Evolutionary conservation across 2,329 filamentous ascomycete genomes (phyloP), one percentile per base, ranked within the genome.

Genomic region (Pseudogymnoascus sp.): DNA sequence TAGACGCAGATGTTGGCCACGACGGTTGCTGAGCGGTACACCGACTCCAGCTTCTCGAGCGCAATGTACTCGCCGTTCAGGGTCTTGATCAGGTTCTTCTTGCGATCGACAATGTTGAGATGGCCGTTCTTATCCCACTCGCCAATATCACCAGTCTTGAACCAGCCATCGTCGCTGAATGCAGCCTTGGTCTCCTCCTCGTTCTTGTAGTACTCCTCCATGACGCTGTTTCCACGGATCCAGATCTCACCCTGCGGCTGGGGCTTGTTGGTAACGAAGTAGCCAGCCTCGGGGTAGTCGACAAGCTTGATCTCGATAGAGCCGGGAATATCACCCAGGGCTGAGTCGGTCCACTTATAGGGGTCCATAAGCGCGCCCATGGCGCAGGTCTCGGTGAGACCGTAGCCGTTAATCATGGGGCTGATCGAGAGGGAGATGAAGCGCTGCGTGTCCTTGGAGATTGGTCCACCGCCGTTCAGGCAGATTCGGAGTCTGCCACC

Each of bases 51-150:
- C 81, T 92, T 97, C 79, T 97, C 93, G 5, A 97, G 83, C 21
- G 93, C 93, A 74, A 97, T 95, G 77, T 97, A 97, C 80, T 97
- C 93, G 68, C 93, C 93, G 65, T 92, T 91, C 66, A 91, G 84
- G 65, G 94, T 92, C 85, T 97, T 97, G 75, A 97, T 90, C 67
- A 94, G 76, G 76, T 93, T 93, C 85, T 93, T 93, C 85, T 92
- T 92, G 72, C 90, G 88, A 75, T 93, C 90, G 70, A 93, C 91
- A 73, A 93, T 86, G 67, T 81, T 83, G 63, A 93, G 78, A 70
- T 92, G 86, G 61, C 90, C 90, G 67, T 86, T 81, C 65, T 78
- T 71, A 74, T 91, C 86, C 72, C 87, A 92, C 74, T 93, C 88
- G 69, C 90, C 90, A 70, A 93, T 90, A 69, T 93, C 90, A 64